These are phyloP conservation scores for Tetrahymena thermophila DNA, from an alignment of 73 alveolate species.

Conservation along the genomic window DNA sequence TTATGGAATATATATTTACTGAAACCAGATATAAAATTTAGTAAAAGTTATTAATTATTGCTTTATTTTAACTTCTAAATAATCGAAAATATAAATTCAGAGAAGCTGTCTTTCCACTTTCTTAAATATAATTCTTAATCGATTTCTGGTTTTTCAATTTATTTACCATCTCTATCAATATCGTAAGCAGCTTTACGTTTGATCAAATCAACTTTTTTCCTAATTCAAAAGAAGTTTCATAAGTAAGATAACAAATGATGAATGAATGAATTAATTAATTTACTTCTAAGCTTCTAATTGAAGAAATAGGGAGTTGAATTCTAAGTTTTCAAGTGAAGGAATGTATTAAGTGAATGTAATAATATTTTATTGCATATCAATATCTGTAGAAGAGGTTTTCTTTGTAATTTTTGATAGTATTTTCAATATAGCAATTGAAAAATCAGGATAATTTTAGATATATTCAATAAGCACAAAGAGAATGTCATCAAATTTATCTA, in stretches of 20 bases:
- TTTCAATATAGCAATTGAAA: background rate
- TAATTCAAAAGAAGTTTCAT: background rate
- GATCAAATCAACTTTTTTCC: background rate
- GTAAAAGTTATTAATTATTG: background rate
- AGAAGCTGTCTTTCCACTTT: background rate
- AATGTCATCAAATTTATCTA: background rate
- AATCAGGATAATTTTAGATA: background rate
- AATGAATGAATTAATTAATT: background rate
- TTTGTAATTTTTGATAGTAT: background rate
- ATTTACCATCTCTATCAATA: background rate
- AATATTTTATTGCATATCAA: background rate
- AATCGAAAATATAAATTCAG: background rate
- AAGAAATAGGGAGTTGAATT: background rate
- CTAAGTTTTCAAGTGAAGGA: background rate
- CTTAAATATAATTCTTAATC: background rate
- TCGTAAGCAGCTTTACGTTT: background rate
- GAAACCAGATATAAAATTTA: background rate
- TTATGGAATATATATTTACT: background rate
- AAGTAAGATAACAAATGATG: background rate
- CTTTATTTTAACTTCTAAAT: background rate
- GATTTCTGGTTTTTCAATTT: background rate
- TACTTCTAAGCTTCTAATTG: background rate
- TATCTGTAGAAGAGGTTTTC: background rate
- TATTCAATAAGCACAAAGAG: background rate
- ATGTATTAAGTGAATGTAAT: background rate